These are phyloP conservation scores for Collybia nuda DNA, from an alignment of 768 basidiomycete genomes.

Conservation along the genomic window DNA sequence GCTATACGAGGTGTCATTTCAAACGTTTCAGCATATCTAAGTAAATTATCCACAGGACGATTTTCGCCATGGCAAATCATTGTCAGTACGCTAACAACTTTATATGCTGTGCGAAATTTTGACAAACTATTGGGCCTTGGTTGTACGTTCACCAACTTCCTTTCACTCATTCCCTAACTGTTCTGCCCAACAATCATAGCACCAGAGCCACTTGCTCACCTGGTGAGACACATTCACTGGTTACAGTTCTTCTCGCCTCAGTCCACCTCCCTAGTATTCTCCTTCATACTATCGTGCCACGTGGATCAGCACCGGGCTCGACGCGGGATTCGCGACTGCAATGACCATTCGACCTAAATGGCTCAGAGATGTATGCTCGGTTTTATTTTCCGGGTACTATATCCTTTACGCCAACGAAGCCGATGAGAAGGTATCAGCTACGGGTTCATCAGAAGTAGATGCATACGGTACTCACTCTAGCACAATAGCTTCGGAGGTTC, in stretches of 20 bases:
- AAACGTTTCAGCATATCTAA: neutral
- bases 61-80: conserved; percentile 98
- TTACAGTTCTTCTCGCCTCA: neutral
- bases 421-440: conserved; percentile 79
- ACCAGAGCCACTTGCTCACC: conserved; percentile 87
- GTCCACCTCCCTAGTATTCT: conserved; percentile 60
- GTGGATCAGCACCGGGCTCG: conserved; percentile 92
- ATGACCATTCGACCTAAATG: conserved; percentile 91
- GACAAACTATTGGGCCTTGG: conserved; percentile 84
- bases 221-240: conserved; percentile 51
- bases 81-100: conserved; percentile 76
- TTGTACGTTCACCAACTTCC: conserved; percentile 44
- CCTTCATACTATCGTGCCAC: conserved; percentile 94
- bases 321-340: conserved; percentile 95
- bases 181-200: conserved; percentile 40
- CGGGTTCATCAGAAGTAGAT: neutral
- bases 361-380: conserved; percentile 83
- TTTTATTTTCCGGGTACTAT: conserved; percentile 89
- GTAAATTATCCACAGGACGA: conserved; percentile 43
- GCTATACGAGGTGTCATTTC: conserved; percentile 17
- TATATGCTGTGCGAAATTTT: conserved; percentile 83
- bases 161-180: too few relatives aligned
- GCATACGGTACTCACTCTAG: neutral
- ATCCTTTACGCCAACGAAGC: conserved; percentile 84
- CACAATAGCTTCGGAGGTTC: conserved; percentile 77